Conservation (phyloP, 495 filamentous ascomycete genomes). For the Tuber melanosporum region DNA sequence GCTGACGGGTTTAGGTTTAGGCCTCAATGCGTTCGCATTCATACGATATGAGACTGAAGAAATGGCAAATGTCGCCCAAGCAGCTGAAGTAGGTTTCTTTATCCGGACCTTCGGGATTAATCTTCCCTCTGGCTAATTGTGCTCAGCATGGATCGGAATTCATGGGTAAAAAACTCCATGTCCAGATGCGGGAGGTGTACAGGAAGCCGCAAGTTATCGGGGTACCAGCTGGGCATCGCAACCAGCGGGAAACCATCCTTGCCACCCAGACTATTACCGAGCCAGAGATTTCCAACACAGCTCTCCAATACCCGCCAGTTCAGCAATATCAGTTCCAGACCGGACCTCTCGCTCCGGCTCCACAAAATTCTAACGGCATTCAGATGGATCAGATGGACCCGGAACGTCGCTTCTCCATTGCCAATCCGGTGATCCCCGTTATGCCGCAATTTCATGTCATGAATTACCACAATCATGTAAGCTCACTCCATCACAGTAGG, state of each 20-base stretch:
- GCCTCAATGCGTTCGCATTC: constrained; percentile 37
- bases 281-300: background rate
- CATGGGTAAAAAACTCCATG: constrained; percentile 36
- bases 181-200: constrained; percentile 38
- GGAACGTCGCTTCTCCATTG: background rate
- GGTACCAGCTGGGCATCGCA: background rate
- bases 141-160: constrained; percentile 32
- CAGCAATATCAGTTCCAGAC: background rate
- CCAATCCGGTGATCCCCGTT: background rate
- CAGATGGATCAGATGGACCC: background rate
- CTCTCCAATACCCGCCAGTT: background rate
- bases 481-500: background rate
- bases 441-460: background rate
- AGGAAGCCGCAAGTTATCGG: constrained; percentile 13
- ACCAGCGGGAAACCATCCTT: background rate
- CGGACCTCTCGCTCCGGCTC: background rate
- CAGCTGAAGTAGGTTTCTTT: constrained; percentile 26
- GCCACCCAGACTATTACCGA: background rate
- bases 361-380: background rate
- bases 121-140: background rate
- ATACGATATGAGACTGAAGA: constrained; percentile 36
- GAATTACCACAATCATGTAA: constrained; percentile 1
- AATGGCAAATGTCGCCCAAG: constrained; percentile 31
- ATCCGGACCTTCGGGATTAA: background rate
- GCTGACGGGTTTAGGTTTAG: constrained; percentile 19